These are phyloP conservation scores for Globisporangium cystogenes DNA, from an alignment of 352 stramenopile species.

Conservation along the genomic window DNA sequence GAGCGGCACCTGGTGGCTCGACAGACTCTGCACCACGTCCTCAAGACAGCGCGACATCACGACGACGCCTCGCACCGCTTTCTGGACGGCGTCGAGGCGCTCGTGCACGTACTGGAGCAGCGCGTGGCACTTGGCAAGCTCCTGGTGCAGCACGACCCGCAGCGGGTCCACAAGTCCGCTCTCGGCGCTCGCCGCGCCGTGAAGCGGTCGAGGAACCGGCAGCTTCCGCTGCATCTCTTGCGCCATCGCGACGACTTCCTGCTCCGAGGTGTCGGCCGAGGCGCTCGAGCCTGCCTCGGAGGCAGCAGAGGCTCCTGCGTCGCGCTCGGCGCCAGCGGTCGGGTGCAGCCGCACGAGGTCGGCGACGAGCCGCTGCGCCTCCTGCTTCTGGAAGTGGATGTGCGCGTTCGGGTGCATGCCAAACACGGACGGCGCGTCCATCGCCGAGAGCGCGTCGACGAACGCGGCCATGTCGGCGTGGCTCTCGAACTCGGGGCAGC, in stretches of 20 bases:
- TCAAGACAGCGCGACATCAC: constrained; percentile 58
- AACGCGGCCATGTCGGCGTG: constrained; percentile 37
- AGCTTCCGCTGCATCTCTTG: constrained; percentile 24
- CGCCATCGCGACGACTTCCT: constrained; percentile 10
- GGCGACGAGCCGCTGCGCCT: constrained; percentile 34
- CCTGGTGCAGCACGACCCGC: constrained; percentile 59
- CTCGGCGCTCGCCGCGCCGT: not conserved
- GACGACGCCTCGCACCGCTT: constrained; percentile 47
- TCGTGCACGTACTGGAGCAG: constrained; percentile 35
- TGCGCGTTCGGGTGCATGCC: constrained; percentile 81
- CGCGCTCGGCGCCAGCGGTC: not conserved
- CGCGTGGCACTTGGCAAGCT: constrained; percentile 43
- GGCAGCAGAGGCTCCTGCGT: constrained; percentile 11
- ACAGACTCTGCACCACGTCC: constrained; percentile 43
- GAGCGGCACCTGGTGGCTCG: constrained; percentile 41
- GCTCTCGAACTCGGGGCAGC: constrained; percentile 30
- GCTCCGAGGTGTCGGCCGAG: constrained; percentile 9
- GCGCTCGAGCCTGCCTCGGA: constrained; percentile 17
- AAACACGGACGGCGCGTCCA: constrained; percentile 69
- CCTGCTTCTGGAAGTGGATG: constrained; percentile 55
- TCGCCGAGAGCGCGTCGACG: constrained; percentile 35
- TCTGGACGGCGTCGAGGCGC: constrained; percentile 36
- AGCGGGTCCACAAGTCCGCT: constrained; percentile 35
- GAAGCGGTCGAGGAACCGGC: constrained; percentile 3
- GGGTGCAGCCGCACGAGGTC: constrained; percentile 39